A percentile compares a stretch with the other conserved stretches of the same genome.
phyloP scores from a whole-genome alignment of 805 yeast genomes.

The Schwanniomyces vanrijiae region DNA sequence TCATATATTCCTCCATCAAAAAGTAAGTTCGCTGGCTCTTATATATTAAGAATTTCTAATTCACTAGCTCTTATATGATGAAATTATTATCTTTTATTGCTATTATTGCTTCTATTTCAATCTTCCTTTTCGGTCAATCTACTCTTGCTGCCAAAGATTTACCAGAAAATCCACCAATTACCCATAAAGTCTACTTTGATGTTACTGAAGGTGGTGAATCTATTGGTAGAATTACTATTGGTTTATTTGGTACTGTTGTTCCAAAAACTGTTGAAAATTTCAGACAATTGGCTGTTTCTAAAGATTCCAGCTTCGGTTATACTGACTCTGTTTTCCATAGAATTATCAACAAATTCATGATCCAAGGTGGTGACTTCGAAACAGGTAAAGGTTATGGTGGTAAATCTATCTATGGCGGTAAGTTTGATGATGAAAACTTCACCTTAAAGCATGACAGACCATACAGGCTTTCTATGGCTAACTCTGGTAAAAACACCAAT shows the following conservation, averaged over 20 bases:
- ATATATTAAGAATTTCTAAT: not conserved
- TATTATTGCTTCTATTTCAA: constrained; percentile 2
- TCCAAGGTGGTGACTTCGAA: constrained; percentile 88
- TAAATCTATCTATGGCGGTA: constrained; percentile 73
- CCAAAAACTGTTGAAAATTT: constrained; percentile 84
- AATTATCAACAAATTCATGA: constrained; percentile 69
- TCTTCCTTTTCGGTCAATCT: constrained; percentile 9
- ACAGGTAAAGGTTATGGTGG: constrained; percentile 77
- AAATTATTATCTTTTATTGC: constrained; percentile 11
- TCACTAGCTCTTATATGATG: constrained; percentile 11
- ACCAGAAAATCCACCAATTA: constrained; percentile 53
- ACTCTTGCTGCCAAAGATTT: constrained; percentile 7
- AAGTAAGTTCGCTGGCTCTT: not conserved
- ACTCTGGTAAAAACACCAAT: constrained; percentile 74
- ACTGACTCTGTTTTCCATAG: constrained; percentile 68
- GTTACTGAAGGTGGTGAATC: constrained; percentile 73
- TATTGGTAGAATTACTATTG: constrained; percentile 82
- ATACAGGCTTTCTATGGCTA: constrained; percentile 75
- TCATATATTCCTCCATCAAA: not conserved
- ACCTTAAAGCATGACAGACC: constrained; percentile 65
- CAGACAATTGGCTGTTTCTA: constrained; percentile 62
- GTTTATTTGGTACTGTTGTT: constrained; percentile 68
- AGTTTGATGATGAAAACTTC: constrained; percentile 78
- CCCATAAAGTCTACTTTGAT: constrained; percentile 84
- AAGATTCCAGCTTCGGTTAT: constrained; percentile 67